Conservation (phyloP, 805 yeast species). For the Zygosaccharomyces lentus region DNA sequence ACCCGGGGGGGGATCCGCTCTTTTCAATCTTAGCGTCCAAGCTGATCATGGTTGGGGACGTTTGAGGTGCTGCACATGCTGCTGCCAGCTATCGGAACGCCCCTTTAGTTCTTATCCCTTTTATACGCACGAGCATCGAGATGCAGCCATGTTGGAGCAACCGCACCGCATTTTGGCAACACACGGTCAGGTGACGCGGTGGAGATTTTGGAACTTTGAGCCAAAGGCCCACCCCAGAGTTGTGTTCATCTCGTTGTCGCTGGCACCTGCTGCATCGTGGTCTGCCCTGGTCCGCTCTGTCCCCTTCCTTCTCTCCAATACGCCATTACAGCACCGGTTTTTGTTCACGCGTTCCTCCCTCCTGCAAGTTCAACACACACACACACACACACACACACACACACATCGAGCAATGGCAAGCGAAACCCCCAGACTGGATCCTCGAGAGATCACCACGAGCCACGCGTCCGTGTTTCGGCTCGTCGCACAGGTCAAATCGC, state of each 20-base stretch:
- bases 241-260: not conserved
- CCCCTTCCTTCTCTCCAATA: too few species aligned
- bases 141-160: not conserved
- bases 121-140: too few species aligned
- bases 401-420: constrained; percentile 22
- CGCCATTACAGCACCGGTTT: too few species aligned
- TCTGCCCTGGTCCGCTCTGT: not conserved
- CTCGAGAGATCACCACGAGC: constrained; percentile 25
- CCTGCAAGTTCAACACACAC: not conserved
- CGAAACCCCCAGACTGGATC: constrained; percentile 35
- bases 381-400: constrained; percentile 1
- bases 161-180: not conserved
- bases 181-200: too few species aligned
- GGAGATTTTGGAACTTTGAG: too few species aligned
- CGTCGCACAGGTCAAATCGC: constrained; percentile 32
- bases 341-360: too few species aligned
- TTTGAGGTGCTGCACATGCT: too few species aligned
- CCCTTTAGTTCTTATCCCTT: too few species aligned
- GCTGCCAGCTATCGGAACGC: too few species aligned
- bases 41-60: not conserved
- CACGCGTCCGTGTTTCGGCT: constrained; percentile 31
- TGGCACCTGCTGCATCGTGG: not conserved
- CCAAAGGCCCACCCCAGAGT: too few species aligned
- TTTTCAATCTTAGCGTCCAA: not conserved
- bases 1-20: not conserved